Base-by-base conservation (phyloP, 495 filamentous ascomycete species). In the Hypoxylon cercidicola region DNA sequence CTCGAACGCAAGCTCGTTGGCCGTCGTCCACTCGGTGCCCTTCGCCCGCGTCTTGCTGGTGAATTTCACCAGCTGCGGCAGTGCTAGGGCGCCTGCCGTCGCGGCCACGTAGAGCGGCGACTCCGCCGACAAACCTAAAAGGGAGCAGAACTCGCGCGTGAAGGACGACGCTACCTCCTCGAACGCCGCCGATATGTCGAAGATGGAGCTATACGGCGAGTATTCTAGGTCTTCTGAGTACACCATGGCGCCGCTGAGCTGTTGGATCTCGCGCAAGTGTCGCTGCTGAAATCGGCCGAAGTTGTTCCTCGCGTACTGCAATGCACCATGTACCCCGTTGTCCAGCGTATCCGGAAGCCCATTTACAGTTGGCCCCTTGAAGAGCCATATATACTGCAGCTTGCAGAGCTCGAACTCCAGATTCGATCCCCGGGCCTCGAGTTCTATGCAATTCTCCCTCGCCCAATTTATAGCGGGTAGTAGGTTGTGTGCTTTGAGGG, bases 391-490 rank as follows among this genome's bases (percentile, higher is more conserved):
- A 69, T 90, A 98, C 60, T 96, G 90, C 20, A 98, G 78, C 35
- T 90, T 88, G 75, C 87, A 89, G 3, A 99, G 87, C 47, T 99
- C 94, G 50, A 97, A 99, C 72, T 97, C 94, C 2, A 99, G 85
- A 63, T 96, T 97, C 64, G 90, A 93, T 3, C 94, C 96, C 39
- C 95, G 84, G 1, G 84, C 82, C 65, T 97, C 93, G 20, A 99
- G 81, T 19, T 85, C 79, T 13, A 73, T 73, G 37, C 86, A 87
- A 64, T 97, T 88, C 1, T 82, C 73, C 13, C 88, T 78, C 0
- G 96, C 90, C 95, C 95, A 99, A 54, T 83, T 74, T 18, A 98
- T 98, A 2, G 95, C 95, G 0, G 92, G 92, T 0, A 79, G 66
- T 3, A 98, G 84, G 64, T 97, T 90, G 19, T 82, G 82, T 7